Conservation (phyloP, 495 filamentous ascomycete genomes). For the Xylaria grammica region DNA sequence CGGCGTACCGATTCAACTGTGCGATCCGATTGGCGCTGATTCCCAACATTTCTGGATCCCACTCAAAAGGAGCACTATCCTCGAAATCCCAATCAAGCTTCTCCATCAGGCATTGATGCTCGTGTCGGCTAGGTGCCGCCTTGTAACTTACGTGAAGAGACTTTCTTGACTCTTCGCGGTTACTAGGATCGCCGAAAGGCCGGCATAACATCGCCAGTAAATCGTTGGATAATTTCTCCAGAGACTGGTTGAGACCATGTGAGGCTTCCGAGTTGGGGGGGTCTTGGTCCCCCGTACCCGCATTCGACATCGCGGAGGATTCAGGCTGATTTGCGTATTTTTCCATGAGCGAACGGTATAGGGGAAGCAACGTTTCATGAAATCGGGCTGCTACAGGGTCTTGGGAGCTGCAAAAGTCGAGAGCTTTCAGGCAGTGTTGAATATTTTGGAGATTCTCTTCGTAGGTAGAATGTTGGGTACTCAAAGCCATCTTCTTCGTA, state of each 20-base stretch:
- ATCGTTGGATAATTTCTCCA: neutral
- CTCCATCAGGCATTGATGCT: neutral
- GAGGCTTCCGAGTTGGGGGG: neutral
- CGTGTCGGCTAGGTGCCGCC: neutral
- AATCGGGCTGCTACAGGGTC: neutral
- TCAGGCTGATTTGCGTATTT: neutral
- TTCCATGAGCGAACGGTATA: conserved; percentile 1
- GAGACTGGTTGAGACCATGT: neutral
- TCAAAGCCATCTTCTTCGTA: neutral
- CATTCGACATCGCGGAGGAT: too few relatives aligned
- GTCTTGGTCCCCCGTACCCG: too few relatives aligned
- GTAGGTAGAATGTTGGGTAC: too few relatives aligned
- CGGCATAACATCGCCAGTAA: neutral
- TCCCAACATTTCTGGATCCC: neutral
- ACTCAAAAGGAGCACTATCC: neutral
- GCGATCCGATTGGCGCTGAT: neutral
- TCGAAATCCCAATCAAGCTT: conserved; percentile 8
- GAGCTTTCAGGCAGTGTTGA: neutral
- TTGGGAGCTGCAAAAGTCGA: neutral
- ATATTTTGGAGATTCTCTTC: neutral
- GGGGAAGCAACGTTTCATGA: neutral
- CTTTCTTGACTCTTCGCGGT: neutral
- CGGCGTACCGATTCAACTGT: neutral
- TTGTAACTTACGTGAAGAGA: neutral
- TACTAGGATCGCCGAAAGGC: neutral